Conservation (phyloP, 352 stramenopile species). For the Peronospora tabacina region DNA sequence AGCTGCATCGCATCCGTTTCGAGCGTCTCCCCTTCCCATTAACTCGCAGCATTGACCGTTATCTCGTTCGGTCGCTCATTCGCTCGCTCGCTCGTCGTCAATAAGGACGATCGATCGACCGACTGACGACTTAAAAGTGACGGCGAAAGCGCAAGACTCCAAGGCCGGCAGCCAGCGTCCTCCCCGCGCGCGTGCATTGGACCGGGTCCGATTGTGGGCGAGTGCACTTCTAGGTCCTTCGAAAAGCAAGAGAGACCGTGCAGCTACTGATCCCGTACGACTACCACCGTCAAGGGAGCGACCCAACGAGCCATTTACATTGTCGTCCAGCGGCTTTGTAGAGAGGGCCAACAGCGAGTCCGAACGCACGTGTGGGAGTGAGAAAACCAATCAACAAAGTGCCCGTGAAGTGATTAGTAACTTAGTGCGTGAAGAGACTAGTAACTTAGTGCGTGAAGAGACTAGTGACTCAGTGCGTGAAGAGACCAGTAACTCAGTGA, state of each 20-base stretch:
- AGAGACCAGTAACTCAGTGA: not conserved
- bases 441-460: too few relatives aligned
- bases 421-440: too few relatives aligned
- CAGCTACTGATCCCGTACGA: slow-evolving; percentile 19
- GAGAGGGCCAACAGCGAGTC: slow-evolving; percentile 12
- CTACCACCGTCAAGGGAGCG: slow-evolving; percentile 3
- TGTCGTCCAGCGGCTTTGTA: not conserved
- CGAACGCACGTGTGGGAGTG: slow-evolving; percentile 5
- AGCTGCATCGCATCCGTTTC: not conserved
- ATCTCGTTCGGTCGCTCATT: not conserved
- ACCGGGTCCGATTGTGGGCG: slow-evolving; percentile 30
- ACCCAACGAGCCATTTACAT: not conserved
- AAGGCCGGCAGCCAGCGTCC: slow-evolving; percentile 17
- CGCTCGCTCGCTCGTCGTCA: slow-evolving; percentile 1
- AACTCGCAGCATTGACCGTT: not conserved
- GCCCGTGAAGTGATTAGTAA: too few relatives aligned
- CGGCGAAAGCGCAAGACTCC: slow-evolving; percentile 6
- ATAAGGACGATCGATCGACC: not conserved
- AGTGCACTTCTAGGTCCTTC: slow-evolving; percentile 17
- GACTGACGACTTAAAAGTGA: slow-evolving; percentile 21
- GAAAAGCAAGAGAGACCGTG: slow-evolving; percentile 12
- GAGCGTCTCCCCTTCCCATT: not conserved
- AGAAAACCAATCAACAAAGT: slow-evolving; percentile 1
- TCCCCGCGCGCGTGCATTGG: slow-evolving; percentile 20
- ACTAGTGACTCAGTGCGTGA: too few relatives aligned